These are phyloP conservation scores for Parathielavia appendiculata DNA, from an alignment of 495 filamentous ascomycete species.

Conservation along the genomic window DNA sequence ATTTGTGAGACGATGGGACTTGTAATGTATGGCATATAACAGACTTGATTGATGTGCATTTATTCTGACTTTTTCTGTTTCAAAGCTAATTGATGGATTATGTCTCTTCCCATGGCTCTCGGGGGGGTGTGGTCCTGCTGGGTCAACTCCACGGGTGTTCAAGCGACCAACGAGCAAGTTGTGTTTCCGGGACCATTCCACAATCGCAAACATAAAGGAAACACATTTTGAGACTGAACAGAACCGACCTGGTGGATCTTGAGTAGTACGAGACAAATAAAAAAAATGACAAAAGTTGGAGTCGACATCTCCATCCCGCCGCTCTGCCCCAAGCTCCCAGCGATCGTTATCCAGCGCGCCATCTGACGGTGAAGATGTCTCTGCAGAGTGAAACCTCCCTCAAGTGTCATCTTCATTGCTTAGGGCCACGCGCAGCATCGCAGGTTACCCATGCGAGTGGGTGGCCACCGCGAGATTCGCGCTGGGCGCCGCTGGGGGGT, in stretches of 20 bases:
- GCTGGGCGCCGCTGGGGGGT: constrained; percentile 47
- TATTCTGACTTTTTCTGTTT: background rate
- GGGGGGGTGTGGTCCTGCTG: too few relatives aligned
- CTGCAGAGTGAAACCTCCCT: constrained; percentile 51
- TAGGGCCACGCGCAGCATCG: constrained; percentile 44
- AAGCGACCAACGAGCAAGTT: too few relatives aligned
- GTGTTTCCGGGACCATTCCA: too few relatives aligned
- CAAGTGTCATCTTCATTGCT: constrained; percentile 48
- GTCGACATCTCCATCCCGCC: constrained; percentile 47
- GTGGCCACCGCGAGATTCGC: constrained; percentile 49
- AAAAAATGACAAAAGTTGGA: constrained; percentile 36
- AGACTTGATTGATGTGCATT: background rate
- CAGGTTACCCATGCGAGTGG: constrained; percentile 49
- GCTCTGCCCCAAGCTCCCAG: constrained; percentile 45
- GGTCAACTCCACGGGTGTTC: too few relatives aligned
- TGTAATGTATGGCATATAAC: constrained; percentile 3
- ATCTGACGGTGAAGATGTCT: constrained; percentile 49
- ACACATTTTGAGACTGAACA: background rate
- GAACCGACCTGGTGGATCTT: background rate
- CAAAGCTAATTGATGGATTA: background rate
- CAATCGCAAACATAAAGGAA: background rate
- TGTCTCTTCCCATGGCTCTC: too few relatives aligned
- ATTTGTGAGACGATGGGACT: background rate
- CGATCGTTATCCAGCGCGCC: constrained; percentile 50
- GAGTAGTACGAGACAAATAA: constrained; percentile 10